Percentiles rank a stretch among this genome's conserved stretches.
Evolutionary conservation across 352 stramenopile genomes (phyloP).

Genomic region (Phytophthora tubulina): DNA sequence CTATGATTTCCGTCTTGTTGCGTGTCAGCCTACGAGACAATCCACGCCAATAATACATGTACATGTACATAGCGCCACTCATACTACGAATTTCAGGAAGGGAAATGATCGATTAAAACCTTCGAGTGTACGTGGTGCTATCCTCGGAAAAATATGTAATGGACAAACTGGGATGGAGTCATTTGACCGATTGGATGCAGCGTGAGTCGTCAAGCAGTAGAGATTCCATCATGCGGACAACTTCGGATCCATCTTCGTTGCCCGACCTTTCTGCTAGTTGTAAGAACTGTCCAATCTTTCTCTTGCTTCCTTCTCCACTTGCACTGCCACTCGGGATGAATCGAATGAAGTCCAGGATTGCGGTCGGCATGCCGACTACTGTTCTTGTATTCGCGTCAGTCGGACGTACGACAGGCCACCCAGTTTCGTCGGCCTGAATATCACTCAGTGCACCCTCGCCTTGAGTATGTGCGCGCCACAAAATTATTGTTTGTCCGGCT

Average conservation of each 20-base stretch:
- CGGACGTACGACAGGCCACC: constrained; percentile 41
- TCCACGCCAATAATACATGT: too few species aligned
- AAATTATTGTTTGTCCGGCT: constrained; percentile 44
- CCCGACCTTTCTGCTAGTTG: constrained; percentile 5
- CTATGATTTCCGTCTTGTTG: too few species aligned
- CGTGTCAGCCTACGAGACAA: too few species aligned
- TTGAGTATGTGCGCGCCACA: constrained; percentile 50
- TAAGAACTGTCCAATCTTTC: constrained; percentile 9
- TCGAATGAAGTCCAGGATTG: constrained; percentile 5
- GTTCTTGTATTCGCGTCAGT: constrained; percentile 3
- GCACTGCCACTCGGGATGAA: background rate
- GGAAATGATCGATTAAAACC: too few species aligned
- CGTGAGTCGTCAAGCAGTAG: constrained; percentile 23
- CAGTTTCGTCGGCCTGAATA: constrained; percentile 56
- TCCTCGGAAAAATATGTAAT: too few species aligned
- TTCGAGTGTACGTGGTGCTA: too few species aligned
- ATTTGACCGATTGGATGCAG: background rate
- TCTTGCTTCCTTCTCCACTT: background rate
- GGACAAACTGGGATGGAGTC: too few species aligned
- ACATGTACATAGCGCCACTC: too few species aligned
- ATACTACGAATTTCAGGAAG: too few species aligned
- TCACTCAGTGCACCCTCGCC: constrained; percentile 34
- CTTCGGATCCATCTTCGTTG: constrained; percentile 12
- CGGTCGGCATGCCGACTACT: constrained; percentile 3
- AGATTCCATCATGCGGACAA: constrained; percentile 31